Percentiles rank a stretch among this genome's conserved stretches.
Evolutionary conservation across 2,329 filamentous ascomycete genomes (phyloP).

Genomic region (Lachnellula occidentalis): DNA sequence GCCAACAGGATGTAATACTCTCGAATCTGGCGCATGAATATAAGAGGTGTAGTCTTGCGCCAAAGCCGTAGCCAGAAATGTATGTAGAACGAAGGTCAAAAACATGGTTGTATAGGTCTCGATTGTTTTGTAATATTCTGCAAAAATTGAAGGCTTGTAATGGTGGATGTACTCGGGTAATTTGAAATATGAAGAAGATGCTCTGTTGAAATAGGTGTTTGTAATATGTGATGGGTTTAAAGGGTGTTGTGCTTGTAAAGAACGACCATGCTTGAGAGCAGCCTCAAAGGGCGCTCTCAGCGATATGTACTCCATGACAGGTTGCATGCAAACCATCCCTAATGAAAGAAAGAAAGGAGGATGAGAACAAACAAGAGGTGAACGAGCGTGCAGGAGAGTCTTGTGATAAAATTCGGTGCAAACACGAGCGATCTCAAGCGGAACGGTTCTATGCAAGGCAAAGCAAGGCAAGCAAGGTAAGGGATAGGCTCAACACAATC

Average conservation of each 20-base stretch:
- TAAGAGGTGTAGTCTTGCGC: slow-evolving; percentile 13
- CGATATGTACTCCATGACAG: background rate
- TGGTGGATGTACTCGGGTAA: background rate
- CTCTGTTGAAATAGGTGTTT: background rate
- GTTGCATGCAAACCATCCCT: no score
- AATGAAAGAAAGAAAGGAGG: background rate
- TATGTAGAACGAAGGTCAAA: background rate
- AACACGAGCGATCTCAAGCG: background rate
- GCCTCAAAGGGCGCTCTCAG: background rate
- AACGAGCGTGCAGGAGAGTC: background rate
- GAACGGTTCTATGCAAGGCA: no score
- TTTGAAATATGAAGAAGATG: background rate
- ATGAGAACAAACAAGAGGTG: background rate
- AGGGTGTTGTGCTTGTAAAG: background rate
- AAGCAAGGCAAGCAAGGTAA: no score
- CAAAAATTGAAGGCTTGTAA: background rate
- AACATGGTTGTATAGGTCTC: background rate
- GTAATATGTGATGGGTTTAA: background rate
- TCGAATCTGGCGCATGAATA: slow-evolving; percentile 30
- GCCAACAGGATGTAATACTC: slow-evolving; percentile 24
- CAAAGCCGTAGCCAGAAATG: background rate
- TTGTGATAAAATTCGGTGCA: background rate
- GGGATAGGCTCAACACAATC: no score
- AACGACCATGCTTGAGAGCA: background rate
- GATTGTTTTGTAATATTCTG: background rate